phyloP scores from a whole-genome alignment of 1,139 yeast species.

The Taphrina wiesneri region DNA sequence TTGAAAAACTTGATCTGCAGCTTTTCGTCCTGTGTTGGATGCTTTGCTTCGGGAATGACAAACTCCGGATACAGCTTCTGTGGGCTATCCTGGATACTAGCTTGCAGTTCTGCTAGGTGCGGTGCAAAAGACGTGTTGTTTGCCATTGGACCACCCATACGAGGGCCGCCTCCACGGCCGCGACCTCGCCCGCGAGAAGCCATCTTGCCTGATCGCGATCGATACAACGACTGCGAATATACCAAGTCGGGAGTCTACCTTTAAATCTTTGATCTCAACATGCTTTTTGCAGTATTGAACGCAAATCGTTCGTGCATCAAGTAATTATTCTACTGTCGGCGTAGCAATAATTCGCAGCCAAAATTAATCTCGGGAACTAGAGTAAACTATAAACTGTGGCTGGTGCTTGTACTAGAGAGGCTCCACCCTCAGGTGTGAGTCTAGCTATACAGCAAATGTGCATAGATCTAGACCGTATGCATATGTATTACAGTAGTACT shows the following conservation, averaged over 20 bases:
- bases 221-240: too few relatives aligned
- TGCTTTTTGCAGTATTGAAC: too few relatives aligned
- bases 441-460: not conserved
- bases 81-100: slow-evolving; percentile 17
- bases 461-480: too few relatives aligned
- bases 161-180: slow-evolving; percentile 30
- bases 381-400: not conserved
- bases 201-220: not conserved
- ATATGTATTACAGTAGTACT: too few relatives aligned
- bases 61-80: slow-evolving; percentile 25
- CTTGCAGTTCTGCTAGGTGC: slow-evolving; percentile 15
- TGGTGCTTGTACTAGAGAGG: not conserved
- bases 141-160: slow-evolving; percentile 33
- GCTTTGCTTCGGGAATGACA: slow-evolving; percentile 6
- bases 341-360: not conserved
- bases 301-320: too few relatives aligned
- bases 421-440: too few relatives aligned
- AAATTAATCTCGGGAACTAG: not conserved
- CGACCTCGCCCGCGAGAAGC: slow-evolving; percentile 27
- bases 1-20: slow-evolving; percentile 21
- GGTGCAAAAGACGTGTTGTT: slow-evolving; percentile 17
- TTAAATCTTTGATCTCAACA: too few relatives aligned
- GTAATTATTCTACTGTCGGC: too few relatives aligned
- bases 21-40: slow-evolving; percentile 20
- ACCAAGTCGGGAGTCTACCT: too few relatives aligned